Percentiles rank a stretch among this genome's conserved stretches.
phyloP scores from a whole-genome alignment of 75 land plant genomes.

The Cunninghamia lanceolata region DNA sequence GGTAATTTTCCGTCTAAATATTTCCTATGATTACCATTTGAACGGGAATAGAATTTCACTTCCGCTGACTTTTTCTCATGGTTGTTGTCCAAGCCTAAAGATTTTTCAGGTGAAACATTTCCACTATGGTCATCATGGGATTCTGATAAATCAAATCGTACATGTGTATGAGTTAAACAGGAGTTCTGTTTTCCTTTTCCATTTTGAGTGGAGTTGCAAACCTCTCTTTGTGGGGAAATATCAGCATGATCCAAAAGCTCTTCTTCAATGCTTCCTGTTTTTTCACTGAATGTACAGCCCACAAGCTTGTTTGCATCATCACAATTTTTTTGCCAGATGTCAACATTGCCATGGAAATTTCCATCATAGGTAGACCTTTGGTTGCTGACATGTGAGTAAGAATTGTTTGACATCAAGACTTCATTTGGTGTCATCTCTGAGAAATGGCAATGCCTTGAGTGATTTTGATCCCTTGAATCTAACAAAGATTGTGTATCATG shows the following conservation, averaged over 20 bases:
- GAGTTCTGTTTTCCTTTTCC: slow-evolving; percentile 1
- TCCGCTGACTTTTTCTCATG: background rate
- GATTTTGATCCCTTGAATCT: slow-evolving; percentile 3
- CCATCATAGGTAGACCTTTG: background rate
- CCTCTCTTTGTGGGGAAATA: slow-evolving; percentile 3
- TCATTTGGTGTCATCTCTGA: background rate
- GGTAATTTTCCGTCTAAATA: background rate
- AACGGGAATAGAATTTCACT: slow-evolving; percentile 2
- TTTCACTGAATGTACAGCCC: slow-evolving; percentile 2
- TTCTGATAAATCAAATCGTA: slow-evolving; percentile 2
- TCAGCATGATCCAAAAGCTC: slow-evolving; percentile 10
- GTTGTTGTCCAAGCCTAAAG: background rate
- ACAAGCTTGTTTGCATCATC: background rate
- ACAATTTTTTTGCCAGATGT: background rate
- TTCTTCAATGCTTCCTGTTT: slow-evolving; percentile 5
- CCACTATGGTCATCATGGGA: slow-evolving; percentile 8
- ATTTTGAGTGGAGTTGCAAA: background rate
- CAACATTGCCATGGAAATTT: slow-evolving; percentile 1
- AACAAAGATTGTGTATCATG: slow-evolving; percentile 7
- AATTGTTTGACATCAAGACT: background rate
- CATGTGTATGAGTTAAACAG: background rate
- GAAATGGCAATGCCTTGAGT: background rate
- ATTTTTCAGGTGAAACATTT: slow-evolving; percentile 2
- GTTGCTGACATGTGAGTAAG: background rate
- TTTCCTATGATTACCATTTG: slow-evolving; percentile 1